A percentile compares a stretch with the other conserved stretches of the same genome.
Evolutionary conservation across 2,329 filamentous ascomycete species (phyloP).

Genomic region (Nannizziopsis arthrosporioides): DNA sequence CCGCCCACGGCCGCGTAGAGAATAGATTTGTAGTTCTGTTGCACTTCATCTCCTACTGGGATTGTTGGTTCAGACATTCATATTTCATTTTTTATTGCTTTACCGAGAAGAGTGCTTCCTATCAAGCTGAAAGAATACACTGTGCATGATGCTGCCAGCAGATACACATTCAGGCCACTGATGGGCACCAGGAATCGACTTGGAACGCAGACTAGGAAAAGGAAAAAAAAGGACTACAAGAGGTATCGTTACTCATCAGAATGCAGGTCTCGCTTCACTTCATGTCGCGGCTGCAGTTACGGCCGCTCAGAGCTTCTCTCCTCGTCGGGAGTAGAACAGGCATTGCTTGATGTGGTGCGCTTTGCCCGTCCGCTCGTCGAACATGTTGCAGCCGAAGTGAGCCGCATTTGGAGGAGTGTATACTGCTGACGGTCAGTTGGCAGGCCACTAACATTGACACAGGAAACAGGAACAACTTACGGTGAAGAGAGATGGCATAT

Average conservation of each 20-base stretch:
- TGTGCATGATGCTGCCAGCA: not conserved
- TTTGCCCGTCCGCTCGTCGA: conserved; percentile 63
- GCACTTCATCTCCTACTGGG: not conserved
- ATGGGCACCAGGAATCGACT: not conserved
- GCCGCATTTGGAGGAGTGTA: conserved; percentile 87
- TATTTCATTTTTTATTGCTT: conserved; percentile 4
- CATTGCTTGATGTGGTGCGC: conserved; percentile 59
- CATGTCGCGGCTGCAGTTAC: not conserved
- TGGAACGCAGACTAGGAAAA: not conserved
- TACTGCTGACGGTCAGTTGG: conserved; percentile 33
- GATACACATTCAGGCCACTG: not conserved
- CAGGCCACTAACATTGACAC: not conserved
- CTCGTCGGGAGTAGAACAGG: conserved; percentile 56
- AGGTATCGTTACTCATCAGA: conserved; percentile 9
- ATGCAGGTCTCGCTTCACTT: not conserved
- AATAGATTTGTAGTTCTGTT: not conserved
- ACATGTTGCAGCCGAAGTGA: conserved; percentile 68
- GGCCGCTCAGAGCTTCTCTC: conserved; percentile 24
- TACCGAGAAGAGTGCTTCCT: conserved; percentile 1
- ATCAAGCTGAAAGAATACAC: not conserved
- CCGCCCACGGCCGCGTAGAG: not conserved
- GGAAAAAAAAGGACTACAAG: conserved; percentile 3
- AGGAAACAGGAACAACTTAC: conserved; percentile 32
- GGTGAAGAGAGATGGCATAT: conserved; percentile 73
- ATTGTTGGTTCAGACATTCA: not conserved